Conservation (phyloP, 306 rosid genomes). For the Corylus heterophylla region DNA sequence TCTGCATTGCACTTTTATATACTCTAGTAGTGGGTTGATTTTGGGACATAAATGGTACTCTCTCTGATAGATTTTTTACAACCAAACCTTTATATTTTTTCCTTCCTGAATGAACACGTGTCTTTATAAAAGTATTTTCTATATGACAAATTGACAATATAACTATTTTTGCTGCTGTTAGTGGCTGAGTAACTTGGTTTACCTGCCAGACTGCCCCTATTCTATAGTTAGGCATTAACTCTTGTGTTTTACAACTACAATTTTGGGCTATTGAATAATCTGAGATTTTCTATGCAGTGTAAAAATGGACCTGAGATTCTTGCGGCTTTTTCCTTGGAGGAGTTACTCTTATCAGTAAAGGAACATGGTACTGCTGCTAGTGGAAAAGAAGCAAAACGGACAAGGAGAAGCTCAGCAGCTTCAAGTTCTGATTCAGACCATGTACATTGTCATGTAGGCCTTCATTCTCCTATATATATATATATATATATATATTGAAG, state of each 20-base stretch:
- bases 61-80: neutral
- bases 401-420: conserved; percentile 46
- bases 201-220: neutral
- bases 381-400: conserved; percentile 45
- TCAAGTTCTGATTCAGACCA: conserved; percentile 45
- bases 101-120: neutral
- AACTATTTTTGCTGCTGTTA: neutral
- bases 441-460: conserved; percentile 58
- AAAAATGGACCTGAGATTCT: conserved; percentile 43
- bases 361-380: conserved; percentile 31
- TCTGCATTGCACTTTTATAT: neutral
- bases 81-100: neutral
- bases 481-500: conserved; percentile 3
- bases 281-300: conserved; percentile 53
- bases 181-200: neutral
- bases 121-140: neutral
- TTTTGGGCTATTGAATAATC: conserved; percentile 22
- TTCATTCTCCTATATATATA: conserved; percentile 24
- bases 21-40: neutral
- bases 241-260: neutral
- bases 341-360: conserved; percentile 45
- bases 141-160: neutral
- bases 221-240: conserved; percentile 8
- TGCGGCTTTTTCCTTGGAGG: conserved; percentile 53
- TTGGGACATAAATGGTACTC: neutral